These are phyloP conservation scores for Penicillium brevicompactum DNA, from an alignment of 2,329 filamentous ascomycete genomes.

Conservation along the genomic window DNA sequence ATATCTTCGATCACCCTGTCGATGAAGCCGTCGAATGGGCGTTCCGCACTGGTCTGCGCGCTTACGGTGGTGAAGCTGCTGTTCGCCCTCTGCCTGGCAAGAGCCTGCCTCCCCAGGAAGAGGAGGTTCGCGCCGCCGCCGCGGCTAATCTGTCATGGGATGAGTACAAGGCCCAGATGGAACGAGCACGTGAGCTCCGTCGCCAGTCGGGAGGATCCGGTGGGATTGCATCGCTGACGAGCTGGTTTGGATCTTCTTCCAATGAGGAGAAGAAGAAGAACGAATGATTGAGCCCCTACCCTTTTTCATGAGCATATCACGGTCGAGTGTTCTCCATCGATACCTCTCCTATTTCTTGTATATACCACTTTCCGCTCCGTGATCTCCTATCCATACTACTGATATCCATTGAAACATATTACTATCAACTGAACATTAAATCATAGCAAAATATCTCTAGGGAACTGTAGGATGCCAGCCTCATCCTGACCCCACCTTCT, in stretches of 20 bases:
- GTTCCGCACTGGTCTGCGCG: constrained; percentile 80
- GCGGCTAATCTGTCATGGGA: constrained; percentile 35
- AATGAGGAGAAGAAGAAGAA: constrained; percentile 25
- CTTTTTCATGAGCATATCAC: neutral
- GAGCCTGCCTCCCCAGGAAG: constrained; percentile 8
- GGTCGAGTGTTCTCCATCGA: too few species aligned
- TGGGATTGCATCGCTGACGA: constrained; percentile 5
- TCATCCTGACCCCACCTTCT: neutral
- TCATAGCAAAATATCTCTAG: too few species aligned
- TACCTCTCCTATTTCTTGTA: constrained; percentile 14
- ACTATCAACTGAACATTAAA: too few species aligned
- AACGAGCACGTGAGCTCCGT: constrained; percentile 31
- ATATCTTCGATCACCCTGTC: constrained; percentile 86
- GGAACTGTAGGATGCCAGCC: too few species aligned
- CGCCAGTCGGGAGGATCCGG: constrained; percentile 4
- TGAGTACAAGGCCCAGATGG: constrained; percentile 34
- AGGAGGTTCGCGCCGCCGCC: constrained; percentile 4
- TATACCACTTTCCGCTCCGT: constrained; percentile 9
- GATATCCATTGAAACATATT: constrained; percentile 3
- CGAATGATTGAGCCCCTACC: constrained; percentile 2
- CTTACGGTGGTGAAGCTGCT: constrained; percentile 67
- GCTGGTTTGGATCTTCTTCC: constrained; percentile 16
- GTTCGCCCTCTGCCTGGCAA: constrained; percentile 41
- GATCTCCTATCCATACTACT: neutral
- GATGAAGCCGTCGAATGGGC: constrained; percentile 88